phyloP scores from a whole-genome alignment of 352 stramenopile genomes.

The Phytophthora fragariae region DNA sequence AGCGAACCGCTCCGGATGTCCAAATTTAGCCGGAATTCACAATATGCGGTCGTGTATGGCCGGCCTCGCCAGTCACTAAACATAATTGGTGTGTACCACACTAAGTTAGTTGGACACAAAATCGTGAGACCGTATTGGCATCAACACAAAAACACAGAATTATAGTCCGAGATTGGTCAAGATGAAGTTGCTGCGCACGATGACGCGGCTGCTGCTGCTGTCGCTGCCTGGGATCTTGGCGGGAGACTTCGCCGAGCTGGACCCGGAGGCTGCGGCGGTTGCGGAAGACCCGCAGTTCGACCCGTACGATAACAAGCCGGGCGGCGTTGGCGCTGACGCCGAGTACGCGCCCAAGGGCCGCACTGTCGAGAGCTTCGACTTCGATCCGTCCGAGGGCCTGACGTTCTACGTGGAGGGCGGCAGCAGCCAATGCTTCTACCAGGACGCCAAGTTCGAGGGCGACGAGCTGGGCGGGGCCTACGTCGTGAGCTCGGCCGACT shows the following conservation, averaged over 20 bases:
- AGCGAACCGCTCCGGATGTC: too few species aligned
- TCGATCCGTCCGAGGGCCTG: conserved; percentile 82
- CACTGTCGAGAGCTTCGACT: conserved; percentile 76
- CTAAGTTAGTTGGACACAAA: not conserved
- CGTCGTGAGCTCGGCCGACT: conserved; percentile 76
- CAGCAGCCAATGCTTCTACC: conserved; percentile 69
- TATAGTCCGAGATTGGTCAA: too few species aligned
- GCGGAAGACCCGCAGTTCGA: conserved; percentile 66
- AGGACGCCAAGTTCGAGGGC: conserved; percentile 73
- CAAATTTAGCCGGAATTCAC: too few species aligned
- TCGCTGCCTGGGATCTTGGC: conserved; percentile 15
- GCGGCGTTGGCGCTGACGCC: conserved; percentile 27
- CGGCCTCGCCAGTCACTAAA: not conserved
- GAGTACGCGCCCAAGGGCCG: conserved; percentile 52
- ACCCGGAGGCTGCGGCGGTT: conserved; percentile 45
- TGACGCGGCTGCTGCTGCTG: conserved; percentile 21
- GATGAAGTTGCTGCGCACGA: conserved; percentile 1
- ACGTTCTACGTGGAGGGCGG: conserved; percentile 71
- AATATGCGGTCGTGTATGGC: not conserved
- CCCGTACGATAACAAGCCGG: conserved; percentile 57
- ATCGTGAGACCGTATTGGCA: too few species aligned
- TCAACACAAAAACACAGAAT: not conserved
- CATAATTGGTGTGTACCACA: not conserved
- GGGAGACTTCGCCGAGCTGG: conserved; percentile 46
- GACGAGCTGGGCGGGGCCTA: conserved; percentile 75